These are phyloP conservation scores for Trichosporon asahii DNA, from an alignment of 1,284 basidiomycete genomes.

Conservation along the genomic window DNA sequence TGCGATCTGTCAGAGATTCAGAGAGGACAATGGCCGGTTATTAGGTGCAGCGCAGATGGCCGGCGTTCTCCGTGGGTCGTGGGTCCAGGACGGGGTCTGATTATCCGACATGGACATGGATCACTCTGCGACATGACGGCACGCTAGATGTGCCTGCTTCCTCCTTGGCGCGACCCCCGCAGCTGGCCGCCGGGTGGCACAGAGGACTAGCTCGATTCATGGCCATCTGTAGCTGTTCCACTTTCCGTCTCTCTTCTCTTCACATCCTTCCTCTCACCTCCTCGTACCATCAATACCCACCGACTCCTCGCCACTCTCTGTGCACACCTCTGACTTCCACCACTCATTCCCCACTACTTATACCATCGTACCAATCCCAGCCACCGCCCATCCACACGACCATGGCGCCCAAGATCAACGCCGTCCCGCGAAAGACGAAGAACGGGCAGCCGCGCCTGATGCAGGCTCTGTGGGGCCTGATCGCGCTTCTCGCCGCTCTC, in stretches of 20 bases:
- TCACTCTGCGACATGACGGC: neutral
- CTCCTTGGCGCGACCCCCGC: neutral
- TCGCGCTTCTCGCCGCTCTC: neutral
- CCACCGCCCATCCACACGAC: neutral
- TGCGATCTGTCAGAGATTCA: neutral
- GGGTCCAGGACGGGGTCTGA: too few relatives aligned
- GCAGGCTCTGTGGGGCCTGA: neutral
- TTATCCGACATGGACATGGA: too few relatives aligned
- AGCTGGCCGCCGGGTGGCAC: neutral
- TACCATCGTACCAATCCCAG: neutral
- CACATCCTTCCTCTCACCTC: neutral
- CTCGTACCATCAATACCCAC: neutral
- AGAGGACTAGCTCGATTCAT: neutral
- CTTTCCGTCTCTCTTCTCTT: neutral
- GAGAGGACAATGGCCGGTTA: neutral
- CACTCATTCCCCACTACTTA: neutral
- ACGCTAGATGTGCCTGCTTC: neutral
- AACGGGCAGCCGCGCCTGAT: neutral
- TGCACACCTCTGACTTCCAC: neutral
- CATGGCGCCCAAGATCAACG: slow-evolving; percentile 5
- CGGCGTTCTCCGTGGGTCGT: neutral
- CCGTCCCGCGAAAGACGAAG: neutral
- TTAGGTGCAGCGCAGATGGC: neutral
- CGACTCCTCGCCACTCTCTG: neutral
- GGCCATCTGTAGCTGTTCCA: neutral